Percentiles rank a stretch among this genome's conserved stretches.
These are phyloP conservation scores for Myriosclerotinia duriaeana DNA, from an alignment of 2,329 filamentous ascomycete genomes.

Conservation along the genomic window DNA sequence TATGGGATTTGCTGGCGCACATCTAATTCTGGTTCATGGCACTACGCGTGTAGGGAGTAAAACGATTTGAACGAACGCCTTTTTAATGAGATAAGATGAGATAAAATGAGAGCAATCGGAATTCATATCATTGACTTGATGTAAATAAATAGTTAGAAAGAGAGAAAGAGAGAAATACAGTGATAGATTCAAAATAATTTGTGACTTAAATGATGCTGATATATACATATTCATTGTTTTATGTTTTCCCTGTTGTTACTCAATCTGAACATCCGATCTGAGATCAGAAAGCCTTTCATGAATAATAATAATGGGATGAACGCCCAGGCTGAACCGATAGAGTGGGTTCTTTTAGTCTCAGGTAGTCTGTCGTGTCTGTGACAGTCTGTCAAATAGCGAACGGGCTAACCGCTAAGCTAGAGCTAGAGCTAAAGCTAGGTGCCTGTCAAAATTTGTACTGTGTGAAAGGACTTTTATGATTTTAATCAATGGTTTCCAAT, in stretches of 20 bases:
- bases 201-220: background rate
- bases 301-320: background rate
- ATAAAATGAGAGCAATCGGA: constrained; percentile 12
- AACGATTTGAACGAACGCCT: constrained; percentile 18
- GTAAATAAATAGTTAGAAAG: constrained; percentile 16
- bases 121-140: constrained; percentile 16
- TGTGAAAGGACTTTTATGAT: too few species aligned
- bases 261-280: too few species aligned
- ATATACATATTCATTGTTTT: too few species aligned
- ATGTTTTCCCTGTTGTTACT: background rate
- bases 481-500: too few species aligned
- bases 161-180: background rate
- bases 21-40: constrained; percentile 12
- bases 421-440: too few species aligned
- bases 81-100: constrained; percentile 20
- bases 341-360: background rate
- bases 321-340: background rate
- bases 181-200: constrained; percentile 3
- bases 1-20: constrained; percentile 22
- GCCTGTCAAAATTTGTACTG: too few species aligned
- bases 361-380: background rate
- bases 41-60: constrained; percentile 17
- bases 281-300: too few species aligned
- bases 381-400: background rate
- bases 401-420: too few species aligned